Conservation (phyloP, 129 eudicot genomes). For the Pulicaria dysenterica region DNA sequence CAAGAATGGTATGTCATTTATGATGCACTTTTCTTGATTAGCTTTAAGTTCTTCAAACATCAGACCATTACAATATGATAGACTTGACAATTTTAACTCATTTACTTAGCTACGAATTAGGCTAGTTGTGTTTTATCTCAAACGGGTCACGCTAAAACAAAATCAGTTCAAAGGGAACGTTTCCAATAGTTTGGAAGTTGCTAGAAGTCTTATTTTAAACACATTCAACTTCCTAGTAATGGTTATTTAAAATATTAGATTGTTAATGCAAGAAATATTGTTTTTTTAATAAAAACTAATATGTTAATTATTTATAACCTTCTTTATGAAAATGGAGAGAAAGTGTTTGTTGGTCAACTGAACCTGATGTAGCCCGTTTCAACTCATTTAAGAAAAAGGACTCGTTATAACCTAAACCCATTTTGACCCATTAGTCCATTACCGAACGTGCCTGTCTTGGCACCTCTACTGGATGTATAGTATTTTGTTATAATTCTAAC, state of each 20-base stretch:
- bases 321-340: background rate
- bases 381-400: background rate
- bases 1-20: conserved; percentile 63
- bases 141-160: background rate
- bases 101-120: background rate
- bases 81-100: background rate
- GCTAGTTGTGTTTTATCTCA: background rate
- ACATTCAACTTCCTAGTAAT: background rate
- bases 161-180: background rate
- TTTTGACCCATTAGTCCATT: background rate
- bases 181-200: background rate
- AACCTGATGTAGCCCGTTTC: background rate
- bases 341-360: background rate
- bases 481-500: background rate
- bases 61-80: background rate
- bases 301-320: background rate
- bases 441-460: background rate
- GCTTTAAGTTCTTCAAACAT: conserved; percentile 1
- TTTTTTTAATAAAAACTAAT: background rate
- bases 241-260: background rate
- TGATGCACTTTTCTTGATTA: background rate
- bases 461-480: background rate
- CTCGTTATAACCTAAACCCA: background rate
- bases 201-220: background rate
- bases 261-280: too few relatives aligned